phyloP scores from a whole-genome alignment of 2,329 filamentous ascomycete species.

The Allantophomopsis cytisporea region DNA sequence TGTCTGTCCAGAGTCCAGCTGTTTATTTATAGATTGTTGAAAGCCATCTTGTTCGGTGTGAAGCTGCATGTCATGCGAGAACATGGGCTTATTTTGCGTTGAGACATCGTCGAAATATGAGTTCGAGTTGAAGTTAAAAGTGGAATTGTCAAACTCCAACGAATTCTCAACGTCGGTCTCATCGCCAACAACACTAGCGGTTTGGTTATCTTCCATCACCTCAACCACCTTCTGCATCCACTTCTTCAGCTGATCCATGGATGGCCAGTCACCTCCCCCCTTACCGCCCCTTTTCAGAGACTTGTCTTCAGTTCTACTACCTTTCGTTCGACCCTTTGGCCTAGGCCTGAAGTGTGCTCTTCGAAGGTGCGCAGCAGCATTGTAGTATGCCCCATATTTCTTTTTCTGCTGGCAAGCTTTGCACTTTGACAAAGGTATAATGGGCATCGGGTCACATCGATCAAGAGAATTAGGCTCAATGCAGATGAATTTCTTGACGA shows the following conservation, averaged over 20 bases:
- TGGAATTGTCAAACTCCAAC: background rate
- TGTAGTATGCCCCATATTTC: slow-evolving; percentile 85
- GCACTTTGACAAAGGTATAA: slow-evolving; percentile 61
- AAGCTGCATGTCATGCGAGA: too few species aligned
- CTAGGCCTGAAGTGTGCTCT: slow-evolving; percentile 75
- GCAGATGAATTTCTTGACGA: slow-evolving; percentile 44
- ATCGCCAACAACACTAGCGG: slow-evolving; percentile 21
- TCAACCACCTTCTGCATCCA: slow-evolving; percentile 43
- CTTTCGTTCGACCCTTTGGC: slow-evolving; percentile 26
- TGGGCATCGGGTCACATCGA: slow-evolving; percentile 28
- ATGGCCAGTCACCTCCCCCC: slow-evolving; percentile 37
- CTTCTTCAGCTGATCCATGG: slow-evolving; percentile 41
- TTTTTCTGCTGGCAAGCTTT: slow-evolving; percentile 80
- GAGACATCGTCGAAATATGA: too few species aligned
- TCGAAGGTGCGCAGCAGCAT: slow-evolving; percentile 80
- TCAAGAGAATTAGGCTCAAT: slow-evolving; percentile 32
- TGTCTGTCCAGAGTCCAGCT: too few species aligned
- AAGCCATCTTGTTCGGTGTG: too few species aligned
- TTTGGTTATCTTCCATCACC: slow-evolving; percentile 15
- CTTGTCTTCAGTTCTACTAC: slow-evolving; percentile 14
- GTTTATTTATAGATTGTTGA: too few species aligned
- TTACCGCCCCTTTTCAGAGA: slow-evolving; percentile 38
- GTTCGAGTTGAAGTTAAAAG: background rate
- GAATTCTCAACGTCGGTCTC: slow-evolving; percentile 8
- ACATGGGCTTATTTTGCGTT: too few species aligned